phyloP scores from a whole-genome alignment of 345 rosid species.

The Populus simonii region DNA sequence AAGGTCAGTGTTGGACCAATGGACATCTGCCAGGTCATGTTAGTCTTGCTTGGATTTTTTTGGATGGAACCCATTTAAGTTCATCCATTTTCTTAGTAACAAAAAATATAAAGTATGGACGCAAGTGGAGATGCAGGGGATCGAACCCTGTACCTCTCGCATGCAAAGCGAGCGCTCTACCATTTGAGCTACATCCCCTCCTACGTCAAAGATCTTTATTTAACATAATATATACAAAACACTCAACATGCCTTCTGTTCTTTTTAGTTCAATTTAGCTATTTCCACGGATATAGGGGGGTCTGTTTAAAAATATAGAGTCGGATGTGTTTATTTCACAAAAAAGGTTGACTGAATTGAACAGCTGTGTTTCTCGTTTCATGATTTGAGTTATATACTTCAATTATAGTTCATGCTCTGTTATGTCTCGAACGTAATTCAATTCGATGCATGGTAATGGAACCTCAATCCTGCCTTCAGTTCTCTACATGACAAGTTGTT shows the following conservation, averaged over 20 bases:
- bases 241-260: rapidly evolving
- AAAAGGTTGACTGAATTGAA: too few species aligned
- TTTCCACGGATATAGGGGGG: too few species aligned
- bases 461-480: not conserved
- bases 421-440: not conserved
- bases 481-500: too few species aligned
- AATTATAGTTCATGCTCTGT: not conserved
- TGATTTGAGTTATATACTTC: too few species aligned
- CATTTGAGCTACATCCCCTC: conserved; percentile 32
- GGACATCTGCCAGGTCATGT: not conserved
- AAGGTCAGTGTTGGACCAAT: not conserved
- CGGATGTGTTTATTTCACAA: too few species aligned
- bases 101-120: too few species aligned
- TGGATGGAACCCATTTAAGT: not conserved
- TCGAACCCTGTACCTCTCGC: conserved; percentile 92
- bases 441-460: not conserved
- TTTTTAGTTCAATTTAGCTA: too few species aligned
- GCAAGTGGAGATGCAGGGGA: conserved; percentile 63
- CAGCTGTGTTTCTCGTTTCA: too few species aligned
- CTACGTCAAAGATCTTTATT: rapidly evolving
- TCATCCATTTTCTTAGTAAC: too few species aligned
- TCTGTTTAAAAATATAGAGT: too few species aligned
- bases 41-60: not conserved
- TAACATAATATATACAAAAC: too few species aligned
- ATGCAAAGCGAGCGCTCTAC: conserved; percentile 86